Evolutionary conservation across 2,329 filamentous ascomycete genomes (phyloP), one percentile per base, ranked within the genome.

Genomic region (Westerdykella ornata): DNA sequence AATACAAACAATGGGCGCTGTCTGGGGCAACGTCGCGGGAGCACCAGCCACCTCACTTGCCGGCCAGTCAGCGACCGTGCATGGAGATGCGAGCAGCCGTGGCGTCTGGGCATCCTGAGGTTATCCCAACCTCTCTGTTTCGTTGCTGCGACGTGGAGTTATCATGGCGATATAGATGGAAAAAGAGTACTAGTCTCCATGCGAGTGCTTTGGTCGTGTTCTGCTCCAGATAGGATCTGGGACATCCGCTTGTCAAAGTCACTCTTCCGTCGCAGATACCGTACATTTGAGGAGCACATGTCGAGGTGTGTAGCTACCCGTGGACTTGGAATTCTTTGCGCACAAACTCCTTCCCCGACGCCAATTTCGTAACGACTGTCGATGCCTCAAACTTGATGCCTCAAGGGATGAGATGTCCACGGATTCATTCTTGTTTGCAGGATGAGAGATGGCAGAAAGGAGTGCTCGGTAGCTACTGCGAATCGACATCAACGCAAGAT

Each of bases 21-120:
- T 32, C 48, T 42, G 22, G 22, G 51, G 50, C 52, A 56, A 56
- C 52, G 37, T 19, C 30, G 8, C 4, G 7, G 22, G 22, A 26
- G 8, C 22, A 26, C 31, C 38, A 35, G 30, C 38, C 30, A 20
- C 31, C 38, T 16, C n/a, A 29, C 31, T 11, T 17, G 16, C 6
- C 37, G 28, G 32, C 32, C 18, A 11, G 13, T 33, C 20, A 28
- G 30, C 19, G 22, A 8, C 22, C 22, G 22, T 26, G 22, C 22
- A 7, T 18, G 36, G 35, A 19, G 36, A 35, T 46, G 37, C 33
- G 34, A 42, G 47, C 44, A 38, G 37, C 16, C 29, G 18, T 36
- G 35, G 30, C 30, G n/a, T 17, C 5, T 5, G 36, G 33, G 9
- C 36, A 16, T 38, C 26, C 20, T 31, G 15, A 35, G 35, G 36